Evolutionary conservation across 2,329 filamentous ascomycete genomes (phyloP), one percentile per base, ranked within the genome.

Genomic region (Ascochyta viciae-villosae): DNA sequence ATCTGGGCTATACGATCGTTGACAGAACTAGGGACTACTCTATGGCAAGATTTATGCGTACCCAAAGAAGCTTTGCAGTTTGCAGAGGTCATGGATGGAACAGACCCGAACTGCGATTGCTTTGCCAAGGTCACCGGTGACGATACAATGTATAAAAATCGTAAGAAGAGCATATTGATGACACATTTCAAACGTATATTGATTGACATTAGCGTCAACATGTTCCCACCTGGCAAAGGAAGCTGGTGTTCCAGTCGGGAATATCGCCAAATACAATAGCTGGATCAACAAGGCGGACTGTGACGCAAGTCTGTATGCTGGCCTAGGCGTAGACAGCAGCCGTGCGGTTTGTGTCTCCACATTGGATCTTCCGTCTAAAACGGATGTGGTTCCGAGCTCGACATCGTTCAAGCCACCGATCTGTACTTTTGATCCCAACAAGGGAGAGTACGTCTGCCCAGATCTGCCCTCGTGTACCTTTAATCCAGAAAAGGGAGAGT

Each of bases 401-500:
- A 27, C n/a, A 19, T 24, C 50, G 5, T 4, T 7, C 10, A 27
- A 29, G 7, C 40, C 40, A 10, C 40, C 49, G 16, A 45, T 43
- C 9, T 50, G 48, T 19, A 44, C 33, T 3, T 38, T 51, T n/a
- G 37, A 41, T 38, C 43, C 37, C 2, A 12, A 50, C n/a, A 42
- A 35, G 8, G 46, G 46, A 13, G 46, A 50, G 26, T 42, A 50
- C 15, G 29, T 35, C 15, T 50, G 38, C 9, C 42, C 50, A 1
- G 50, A 54, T 1, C 38, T 39, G 3, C 43, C 50, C 2, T 41
- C 35, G 4, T 53, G 50, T 40, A 9, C 12, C 3, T 53, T 53
- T 13, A 37, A 53, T n/a, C 50, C 50, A 15, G 13, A 42, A n/a
- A 47, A 47, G 15, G 43, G 50, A 7, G 50, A 47, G 35, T 41